Base-by-base conservation (phyloP, 2,329 filamentous ascomycete genomes). In the Helminthosporium solani region DNA sequence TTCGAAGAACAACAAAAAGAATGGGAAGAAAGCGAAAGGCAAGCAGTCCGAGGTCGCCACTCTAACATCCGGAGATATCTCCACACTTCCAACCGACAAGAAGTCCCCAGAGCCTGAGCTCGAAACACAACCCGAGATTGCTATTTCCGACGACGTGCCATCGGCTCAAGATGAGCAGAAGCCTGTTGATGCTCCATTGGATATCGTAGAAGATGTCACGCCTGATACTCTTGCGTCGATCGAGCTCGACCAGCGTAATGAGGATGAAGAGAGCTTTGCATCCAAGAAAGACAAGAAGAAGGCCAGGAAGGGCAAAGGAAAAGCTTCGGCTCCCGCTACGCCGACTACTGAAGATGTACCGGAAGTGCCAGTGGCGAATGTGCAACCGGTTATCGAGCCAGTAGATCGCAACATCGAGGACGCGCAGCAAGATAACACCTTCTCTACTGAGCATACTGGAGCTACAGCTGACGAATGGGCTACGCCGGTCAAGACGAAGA, bases 201-300 rank as follows among this genome's bases (percentile, higher is more conserved):
- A 31, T 4, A n/a, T 31, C 14, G 14, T 5, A 8, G 28, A 31
- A 5, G 28, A 31, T n/a, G 8, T 7, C 19, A 16, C 12, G 9
- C 34, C 34, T 21, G 18, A 7, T 2, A 12, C 12, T 2, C 16
- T 27, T 8, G 19, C 28, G 11, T 8, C 44, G 5, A 1, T 11
- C 18, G 30, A 39, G 15, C 14, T 25, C 11, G 38, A 46, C 33
- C 19, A 34, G 8, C n/a, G 40, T 11, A 28, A 38, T 5, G 31
- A 52, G 18, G 51, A 41, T 5, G 41, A 39, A 7, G 30, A 38
- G 42, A 21, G 44, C 25, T 21, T 44, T 11, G 9, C 49, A 21
- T 50, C 52, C 3, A 66, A 67, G 46, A 63, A 66, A 39, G 53
- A 47, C 4, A 65, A 63, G 56, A 64, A 63, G 37, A 48, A 63